Evolutionary conservation across 2,329 filamentous ascomycete species (phyloP).

Genomic region (Apiospora arundinis): DNA sequence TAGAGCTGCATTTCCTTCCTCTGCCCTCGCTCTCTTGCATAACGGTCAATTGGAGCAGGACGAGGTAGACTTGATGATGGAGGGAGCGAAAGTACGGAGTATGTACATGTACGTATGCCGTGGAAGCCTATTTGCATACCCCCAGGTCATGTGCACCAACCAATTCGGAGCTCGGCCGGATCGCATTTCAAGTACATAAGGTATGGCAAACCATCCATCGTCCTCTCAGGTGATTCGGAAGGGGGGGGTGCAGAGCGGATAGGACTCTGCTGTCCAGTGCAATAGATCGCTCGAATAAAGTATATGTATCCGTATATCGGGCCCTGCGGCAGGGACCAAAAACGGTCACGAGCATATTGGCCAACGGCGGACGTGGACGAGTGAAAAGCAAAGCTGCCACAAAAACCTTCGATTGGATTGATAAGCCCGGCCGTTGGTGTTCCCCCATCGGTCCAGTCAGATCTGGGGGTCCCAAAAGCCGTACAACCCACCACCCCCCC

Average conservation of each 20-base stretch:
- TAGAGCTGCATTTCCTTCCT: background rate
- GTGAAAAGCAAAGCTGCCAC: background rate
- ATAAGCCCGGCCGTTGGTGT: slow-evolving; percentile 13
- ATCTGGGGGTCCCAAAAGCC: background rate
- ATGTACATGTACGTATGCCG: background rate
- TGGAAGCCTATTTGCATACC: background rate
- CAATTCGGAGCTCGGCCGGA: background rate
- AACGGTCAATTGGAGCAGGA: background rate
- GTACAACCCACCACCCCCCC: slow-evolving; percentile 4
- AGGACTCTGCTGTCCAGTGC: background rate
- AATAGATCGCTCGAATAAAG: slow-evolving; percentile 1
- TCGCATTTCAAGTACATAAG: too few relatives aligned
- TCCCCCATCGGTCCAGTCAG: background rate
- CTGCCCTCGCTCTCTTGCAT: background rate
- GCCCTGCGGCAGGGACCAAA: background rate
- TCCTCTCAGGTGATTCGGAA: background rate
- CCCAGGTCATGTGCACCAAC: slow-evolving; percentile 13
- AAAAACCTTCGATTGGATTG: background rate
- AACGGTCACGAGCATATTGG: slow-evolving; percentile 3
- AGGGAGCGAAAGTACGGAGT: background rate
- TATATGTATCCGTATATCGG: background rate
- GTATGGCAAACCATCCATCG: background rate
- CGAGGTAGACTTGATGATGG: background rate
- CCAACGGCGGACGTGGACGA: background rate
- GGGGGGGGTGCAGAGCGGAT: background rate